A percentile compares a stretch with the other conserved stretches of the same genome.
Conservation (phyloP, 495 filamentous ascomycete genomes). For the Talaromyces borbonicus region DNA sequence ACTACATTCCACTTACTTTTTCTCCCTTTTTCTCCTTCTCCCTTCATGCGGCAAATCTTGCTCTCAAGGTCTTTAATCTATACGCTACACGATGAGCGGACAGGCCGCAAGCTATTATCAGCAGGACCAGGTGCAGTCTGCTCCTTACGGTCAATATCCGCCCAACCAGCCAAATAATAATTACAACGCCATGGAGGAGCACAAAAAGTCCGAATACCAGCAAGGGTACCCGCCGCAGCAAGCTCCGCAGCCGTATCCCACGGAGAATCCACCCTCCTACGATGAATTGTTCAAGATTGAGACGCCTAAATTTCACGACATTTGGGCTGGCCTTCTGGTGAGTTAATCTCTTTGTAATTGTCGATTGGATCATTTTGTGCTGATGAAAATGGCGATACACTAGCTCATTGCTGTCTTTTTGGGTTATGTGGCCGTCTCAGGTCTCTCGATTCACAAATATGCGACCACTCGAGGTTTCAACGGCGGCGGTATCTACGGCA, state of each 20-base stretch:
- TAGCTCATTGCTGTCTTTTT: slow-evolving; percentile 62
- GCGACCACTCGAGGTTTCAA: slow-evolving; percentile 53
- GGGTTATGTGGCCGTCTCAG: slow-evolving; percentile 72
- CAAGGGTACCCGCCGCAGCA: slow-evolving; percentile 8
- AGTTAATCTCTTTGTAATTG: slow-evolving; percentile 8
- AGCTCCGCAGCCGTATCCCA: slow-evolving; percentile 20
- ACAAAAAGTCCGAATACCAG: background rate
- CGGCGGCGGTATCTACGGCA: slow-evolving; percentile 65
- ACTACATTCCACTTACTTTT: background rate
- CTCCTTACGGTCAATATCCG: slow-evolving; percentile 8
- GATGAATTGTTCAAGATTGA: slow-evolving; percentile 72
- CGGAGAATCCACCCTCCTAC: slow-evolving; percentile 39
- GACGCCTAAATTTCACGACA: slow-evolving; percentile 76
- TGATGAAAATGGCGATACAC: background rate
- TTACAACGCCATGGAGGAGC: slow-evolving; percentile 11
- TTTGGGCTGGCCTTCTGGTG: slow-evolving; percentile 77
- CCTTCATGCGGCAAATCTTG: background rate
- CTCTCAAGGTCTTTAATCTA: too few species aligned
- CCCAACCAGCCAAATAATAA: slow-evolving; percentile 5
- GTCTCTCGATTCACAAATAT: slow-evolving; percentile 68
- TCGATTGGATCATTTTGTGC: background rate
- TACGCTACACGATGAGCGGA: slow-evolving; percentile 36
- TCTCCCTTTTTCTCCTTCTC: background rate
- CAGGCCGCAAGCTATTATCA: slow-evolving; percentile 35
- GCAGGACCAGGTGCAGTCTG: slow-evolving; percentile 14